Base-by-base conservation (phyloP, 345 rosid species). In the Passiflora organensis region DNA sequence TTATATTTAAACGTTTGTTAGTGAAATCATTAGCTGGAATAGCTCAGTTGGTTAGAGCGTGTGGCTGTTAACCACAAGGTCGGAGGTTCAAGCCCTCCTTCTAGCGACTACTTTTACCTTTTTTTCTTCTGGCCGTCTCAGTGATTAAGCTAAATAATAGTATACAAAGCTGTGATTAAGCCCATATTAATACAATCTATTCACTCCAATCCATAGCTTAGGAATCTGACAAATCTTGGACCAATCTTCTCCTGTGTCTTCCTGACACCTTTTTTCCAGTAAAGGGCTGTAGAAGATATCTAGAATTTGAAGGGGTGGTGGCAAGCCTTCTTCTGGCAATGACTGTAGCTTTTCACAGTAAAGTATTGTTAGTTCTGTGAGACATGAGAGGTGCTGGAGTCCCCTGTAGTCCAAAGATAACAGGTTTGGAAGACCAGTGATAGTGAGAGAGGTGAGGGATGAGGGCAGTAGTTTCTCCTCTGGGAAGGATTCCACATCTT, bases 21-120 rank as follows among this genome's bases (percentile, higher is more conserved):
- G n/a, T n/a, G n/a, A n/a, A n/a, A n/a, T n/a, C n/a, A n/a, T n/a
- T n/a, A 43, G 80, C 73, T 76, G 81, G 81, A 80, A 68, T 80
- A 78, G 81, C 80, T 82, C 78, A 77, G 81, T 67, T 63, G 81
- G 81, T 44, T 77, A 73, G 77, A 82, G 85, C 80, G 76, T 80
- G 75, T 75, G 81, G 78, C 81, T 75, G 81, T 82, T 79, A 82
- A 79, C 88, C 82, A 77, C 73, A 75, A 79, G 85, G 79, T 82
- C 82, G 82, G 75, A 79, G 78, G 84, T 77, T 82, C 78, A 43
- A 80, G 34, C 80, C 82, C 80, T 82, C 75, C 80, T 64, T 77
- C 77, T 74, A 80, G 76, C 79, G 74, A 14, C 12, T 39, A 28
- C n/a, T n/a, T n/a, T n/a, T n/a, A n/a, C n/a, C n/a, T n/a, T n/a